Percentiles rank a stretch among this genome's conserved stretches.
Evolutionary conservation across 2,329 filamentous ascomycete species (phyloP).

Genomic region (Talaromyces funiculosus): DNA sequence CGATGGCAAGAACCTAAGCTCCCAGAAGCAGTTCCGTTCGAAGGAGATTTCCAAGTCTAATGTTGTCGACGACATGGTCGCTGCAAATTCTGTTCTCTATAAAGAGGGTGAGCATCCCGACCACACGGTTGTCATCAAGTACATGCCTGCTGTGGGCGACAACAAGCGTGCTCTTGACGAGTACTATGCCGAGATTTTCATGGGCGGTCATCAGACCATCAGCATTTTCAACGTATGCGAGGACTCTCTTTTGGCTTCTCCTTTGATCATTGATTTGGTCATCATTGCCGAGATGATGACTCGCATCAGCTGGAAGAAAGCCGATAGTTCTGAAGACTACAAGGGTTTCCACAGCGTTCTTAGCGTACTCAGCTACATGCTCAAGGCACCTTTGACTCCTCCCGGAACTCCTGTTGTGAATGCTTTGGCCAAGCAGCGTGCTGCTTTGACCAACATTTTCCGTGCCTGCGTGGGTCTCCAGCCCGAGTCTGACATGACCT

Average conservation of each 20-base stretch:
- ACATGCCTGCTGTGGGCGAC: constrained; percentile 97
- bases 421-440: constrained; percentile 90
- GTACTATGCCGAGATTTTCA: constrained; percentile 99
- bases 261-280: constrained; percentile 94
- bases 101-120: constrained; percentile 89
- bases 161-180: constrained; percentile 98
- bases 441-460: constrained; percentile 95
- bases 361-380: constrained; percentile 97
- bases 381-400: constrained; percentile 87
- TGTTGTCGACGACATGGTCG: constrained; percentile 99
- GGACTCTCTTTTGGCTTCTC: constrained; percentile 91
- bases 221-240: constrained; percentile 98
- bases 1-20: constrained; percentile 97
- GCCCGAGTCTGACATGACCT: constrained; percentile 97
- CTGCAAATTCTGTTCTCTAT: constrained; percentile 88
- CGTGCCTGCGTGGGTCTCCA: constrained; percentile 93
- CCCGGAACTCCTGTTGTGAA: constrained; percentile 95
- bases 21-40: constrained; percentile 96
- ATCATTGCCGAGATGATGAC: constrained; percentile 97
- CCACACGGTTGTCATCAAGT: constrained; percentile 99
- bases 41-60: constrained; percentile 99
- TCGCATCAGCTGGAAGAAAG: constrained; percentile 88
- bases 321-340: constrained; percentile 61
- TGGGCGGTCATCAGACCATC: constrained; percentile 97
- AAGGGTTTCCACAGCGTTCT: constrained; percentile 95